Percentiles rank a stretch among this genome's conserved stretches.
Evolutionary conservation across 192 early-diverging fungal species (phyloP).

Genomic region (Backusella australiensis): DNA sequence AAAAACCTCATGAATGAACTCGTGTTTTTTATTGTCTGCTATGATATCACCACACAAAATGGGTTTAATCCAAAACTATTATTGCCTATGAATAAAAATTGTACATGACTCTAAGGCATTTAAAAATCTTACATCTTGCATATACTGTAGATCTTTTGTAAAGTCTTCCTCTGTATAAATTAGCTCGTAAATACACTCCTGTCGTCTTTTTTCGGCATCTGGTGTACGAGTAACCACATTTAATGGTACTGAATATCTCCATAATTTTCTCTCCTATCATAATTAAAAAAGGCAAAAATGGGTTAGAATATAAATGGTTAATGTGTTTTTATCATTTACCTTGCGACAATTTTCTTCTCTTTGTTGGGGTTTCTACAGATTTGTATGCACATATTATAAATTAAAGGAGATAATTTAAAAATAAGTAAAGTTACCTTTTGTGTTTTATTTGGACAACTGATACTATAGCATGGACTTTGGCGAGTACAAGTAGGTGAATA

Average conservation of each 20-base stretch:
- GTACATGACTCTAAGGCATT: background rate
- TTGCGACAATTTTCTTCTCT: slow-evolving; percentile 23
- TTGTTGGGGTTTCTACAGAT: slow-evolving; percentile 5
- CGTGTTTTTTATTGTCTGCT: slow-evolving; percentile 55
- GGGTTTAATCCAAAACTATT: slow-evolving; percentile 63
- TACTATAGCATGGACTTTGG: slow-evolving; percentile 82
- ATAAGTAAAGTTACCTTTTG: slow-evolving; percentile 45
- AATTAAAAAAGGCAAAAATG: background rate
- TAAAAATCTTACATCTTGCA: slow-evolving; percentile 58
- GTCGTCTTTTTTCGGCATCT: slow-evolving; percentile 77
- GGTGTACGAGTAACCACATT: slow-evolving; percentile 71
- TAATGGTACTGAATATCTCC: slow-evolving; percentile 82
- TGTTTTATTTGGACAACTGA: slow-evolving; percentile 75
- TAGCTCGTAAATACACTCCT: slow-evolving; percentile 91
- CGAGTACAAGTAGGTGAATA: slow-evolving; percentile 89
- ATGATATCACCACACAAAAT: slow-evolving; percentile 67
- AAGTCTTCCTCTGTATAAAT: slow-evolving; percentile 89
- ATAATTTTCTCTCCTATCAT: slow-evolving; percentile 45
- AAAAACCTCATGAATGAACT: slow-evolving; percentile 81
- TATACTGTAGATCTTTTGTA: slow-evolving; percentile 77
- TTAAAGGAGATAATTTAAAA: background rate
- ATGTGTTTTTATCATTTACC: slow-evolving; percentile 20
- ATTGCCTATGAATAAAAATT: background rate
- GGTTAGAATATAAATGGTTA: slow-evolving; percentile 1
- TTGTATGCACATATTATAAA: background rate